A percentile compares a stretch with the other conserved stretches of the same genome.
These are phyloP conservation scores for Fonsecaea pedrosoi DNA, from an alignment of 2,329 filamentous ascomycete genomes.

Conservation along the genomic window DNA sequence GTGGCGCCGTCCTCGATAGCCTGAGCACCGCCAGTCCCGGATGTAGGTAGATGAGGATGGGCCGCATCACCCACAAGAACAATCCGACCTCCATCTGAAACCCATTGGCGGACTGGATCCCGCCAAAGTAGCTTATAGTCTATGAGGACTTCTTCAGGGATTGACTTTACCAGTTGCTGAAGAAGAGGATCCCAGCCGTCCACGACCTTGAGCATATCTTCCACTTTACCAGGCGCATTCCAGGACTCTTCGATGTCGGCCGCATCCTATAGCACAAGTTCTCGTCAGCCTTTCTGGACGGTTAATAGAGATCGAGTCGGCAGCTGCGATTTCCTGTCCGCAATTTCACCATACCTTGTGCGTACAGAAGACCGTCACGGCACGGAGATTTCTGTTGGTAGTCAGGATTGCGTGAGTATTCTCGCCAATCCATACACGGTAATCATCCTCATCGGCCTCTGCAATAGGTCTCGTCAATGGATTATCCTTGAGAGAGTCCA, in stretches of 20 bases:
- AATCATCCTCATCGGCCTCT: too few relatives aligned
- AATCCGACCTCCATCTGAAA: slow-evolving; percentile 43
- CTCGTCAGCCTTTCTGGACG: slow-evolving; percentile 44
- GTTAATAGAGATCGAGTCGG: too few relatives aligned
- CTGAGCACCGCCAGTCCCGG: slow-evolving; percentile 56
- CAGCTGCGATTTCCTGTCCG: too few relatives aligned
- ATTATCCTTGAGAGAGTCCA: background rate
- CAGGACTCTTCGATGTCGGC: too few relatives aligned
- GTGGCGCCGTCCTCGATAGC: slow-evolving; percentile 59
- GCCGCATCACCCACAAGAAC: slow-evolving; percentile 59
- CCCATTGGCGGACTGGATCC: slow-evolving; percentile 40
- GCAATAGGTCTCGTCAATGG: background rate
- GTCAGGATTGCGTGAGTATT: too few relatives aligned
- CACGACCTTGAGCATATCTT: slow-evolving; percentile 58
- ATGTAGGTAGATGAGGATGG: slow-evolving; percentile 58
- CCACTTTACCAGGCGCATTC: slow-evolving; percentile 52
- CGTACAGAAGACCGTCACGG: slow-evolving; percentile 27
- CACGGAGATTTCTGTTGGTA: too few relatives aligned
- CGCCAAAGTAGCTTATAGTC: slow-evolving; percentile 43
- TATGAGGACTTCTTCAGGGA: slow-evolving; percentile 40
- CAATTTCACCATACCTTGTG: slow-evolving; percentile 46
- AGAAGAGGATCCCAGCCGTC: slow-evolving; percentile 60
- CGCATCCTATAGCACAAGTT: slow-evolving; percentile 55
- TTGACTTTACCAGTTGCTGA: slow-evolving; percentile 53
- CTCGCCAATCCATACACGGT: too few relatives aligned